These are phyloP conservation scores for Fusarium scirpi DNA, from an alignment of 2,329 filamentous ascomycete genomes.

Conservation along the genomic window DNA sequence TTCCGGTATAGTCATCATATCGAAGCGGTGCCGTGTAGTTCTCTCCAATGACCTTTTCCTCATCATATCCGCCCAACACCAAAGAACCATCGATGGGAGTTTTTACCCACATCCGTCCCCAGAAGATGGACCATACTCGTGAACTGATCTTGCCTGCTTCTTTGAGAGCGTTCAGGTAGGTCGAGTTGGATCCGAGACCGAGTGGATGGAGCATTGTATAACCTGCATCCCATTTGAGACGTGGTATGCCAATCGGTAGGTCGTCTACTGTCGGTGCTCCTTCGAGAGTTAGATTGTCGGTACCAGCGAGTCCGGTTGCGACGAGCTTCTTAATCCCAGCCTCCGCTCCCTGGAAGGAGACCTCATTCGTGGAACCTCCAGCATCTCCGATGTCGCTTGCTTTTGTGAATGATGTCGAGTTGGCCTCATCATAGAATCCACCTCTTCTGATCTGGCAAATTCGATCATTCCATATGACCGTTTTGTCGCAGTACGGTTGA, in stretches of 20 bases:
- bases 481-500: conserved; percentile 46
- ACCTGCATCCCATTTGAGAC: conserved; percentile 46
- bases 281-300: conserved; percentile 29
- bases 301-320: conserved; percentile 39
- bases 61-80: conserved; percentile 52
- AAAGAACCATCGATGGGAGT: conserved; percentile 47
- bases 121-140: conserved; percentile 52
- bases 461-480: conserved; percentile 48
- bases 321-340: conserved; percentile 43
- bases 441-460: conserved; percentile 49
- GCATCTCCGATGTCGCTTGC: conserved; percentile 27
- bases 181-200: conserved; percentile 49
- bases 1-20: conserved; percentile 36
- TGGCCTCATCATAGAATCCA: conserved; percentile 30
- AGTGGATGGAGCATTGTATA: conserved; percentile 48
- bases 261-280: conserved; percentile 8
- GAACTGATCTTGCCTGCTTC: conserved; percentile 40
- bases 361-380: conserved; percentile 32
- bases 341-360: conserved; percentile 35
- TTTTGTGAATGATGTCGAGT: conserved; percentile 30
- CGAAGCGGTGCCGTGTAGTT: conserved; percentile 46
- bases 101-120: conserved; percentile 51
- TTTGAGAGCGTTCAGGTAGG: conserved; percentile 45
- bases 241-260: conserved; percentile 47
- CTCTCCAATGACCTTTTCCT: conserved; percentile 47